Evolutionary conservation across 306 rosid genomes (phyloP), one percentile per base, ranked within the genome.

Genomic region (Crataegus laevigata): DNA sequence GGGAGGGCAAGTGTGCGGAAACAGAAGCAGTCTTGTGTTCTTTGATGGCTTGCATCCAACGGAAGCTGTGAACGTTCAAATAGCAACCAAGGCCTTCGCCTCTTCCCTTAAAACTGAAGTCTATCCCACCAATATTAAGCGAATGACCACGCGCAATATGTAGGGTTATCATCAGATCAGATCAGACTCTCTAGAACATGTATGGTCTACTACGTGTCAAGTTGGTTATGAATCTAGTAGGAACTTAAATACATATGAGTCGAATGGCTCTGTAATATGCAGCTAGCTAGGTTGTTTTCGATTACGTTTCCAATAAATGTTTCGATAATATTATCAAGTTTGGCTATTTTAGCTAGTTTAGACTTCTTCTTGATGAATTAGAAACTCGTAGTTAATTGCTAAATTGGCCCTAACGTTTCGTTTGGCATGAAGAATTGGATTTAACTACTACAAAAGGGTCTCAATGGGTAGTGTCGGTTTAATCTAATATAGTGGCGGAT

Each of bases 11-110:
- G 82, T 77, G 0, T 86, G 90, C 17, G 60, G 40, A 43, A 76
- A 84, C 42, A 83, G 86, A 71, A 76, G 64, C 66, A 58, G 30
- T 10, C 74, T 73, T 74, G 84, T 86, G 22, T 86, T 73, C 78
- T 81, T 84, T 34, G 86, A 86, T 66, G 88, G 88, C 12, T 75
- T 86, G 54, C 90, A 86, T 84, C 87, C 90, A 73, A 86, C 84
- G 0, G 88, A 86, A 77, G 86, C 87, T 52, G 90, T 79, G 21
- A 86, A 84, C 65, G 5, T 77, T 38, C 77, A 72, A 36, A 70
- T 86, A 51, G 88, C 86, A 66, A 70, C 74, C 22, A 84, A 84
- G 72, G 90, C 88, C 19, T 86, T 42, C 68, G 76, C 28, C 34
- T 86, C 88, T 71, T 58, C 68, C 25, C 74, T 70, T 70, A 18